Evolutionary conservation across 139 green algal species (phyloP), one percentile per base, ranked within the genome.

Genomic region (Picochlorum sp.): DNA sequence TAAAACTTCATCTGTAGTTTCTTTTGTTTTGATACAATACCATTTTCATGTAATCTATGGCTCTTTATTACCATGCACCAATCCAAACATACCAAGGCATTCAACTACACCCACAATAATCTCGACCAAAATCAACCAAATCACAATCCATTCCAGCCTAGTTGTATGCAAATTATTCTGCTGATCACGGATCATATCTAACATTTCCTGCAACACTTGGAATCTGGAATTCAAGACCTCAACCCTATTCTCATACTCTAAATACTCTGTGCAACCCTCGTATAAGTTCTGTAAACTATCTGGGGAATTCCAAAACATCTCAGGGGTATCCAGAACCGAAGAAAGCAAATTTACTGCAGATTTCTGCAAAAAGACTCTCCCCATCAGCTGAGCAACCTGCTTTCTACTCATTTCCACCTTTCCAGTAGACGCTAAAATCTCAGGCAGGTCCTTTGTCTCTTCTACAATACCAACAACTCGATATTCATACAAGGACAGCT

Each of bases 401-500:
- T 85, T 87, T 24, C 82, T 60, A 1, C 65, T 63, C 30, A 85
- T 62, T 26, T 45, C 68, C 37, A 81, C 74, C 38, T 78, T 63
- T 8, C 73, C 73, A 45, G 47, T 66, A 15, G 56, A 57, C 2
- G 79, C 79, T 49, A 85, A 62, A 49, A 63, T 70, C 37, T 82
- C 77, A 21, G 79, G 79, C 59, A 85, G 62, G 55, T 84, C 81
- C 50, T 79, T 73, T 6, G 86, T 90, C 63, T 72, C 71, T 62
- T 83, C 72, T 60, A 95, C 87, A 58, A 95, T 82, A 58, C 78
- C 74, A 28, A 85, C 54, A 52, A 92, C 86, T 2, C 87, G 77
- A 60, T 85, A 77, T 76, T 95, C 87, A 61, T 92, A 92, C 54
- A 92, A 73, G n/a, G 61, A 80, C 57, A 95, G 75, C 75, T 92